Evolutionary conservation across 805 yeast genomes (phyloP).

Genomic region (Kodamaea leandrae): DNA sequence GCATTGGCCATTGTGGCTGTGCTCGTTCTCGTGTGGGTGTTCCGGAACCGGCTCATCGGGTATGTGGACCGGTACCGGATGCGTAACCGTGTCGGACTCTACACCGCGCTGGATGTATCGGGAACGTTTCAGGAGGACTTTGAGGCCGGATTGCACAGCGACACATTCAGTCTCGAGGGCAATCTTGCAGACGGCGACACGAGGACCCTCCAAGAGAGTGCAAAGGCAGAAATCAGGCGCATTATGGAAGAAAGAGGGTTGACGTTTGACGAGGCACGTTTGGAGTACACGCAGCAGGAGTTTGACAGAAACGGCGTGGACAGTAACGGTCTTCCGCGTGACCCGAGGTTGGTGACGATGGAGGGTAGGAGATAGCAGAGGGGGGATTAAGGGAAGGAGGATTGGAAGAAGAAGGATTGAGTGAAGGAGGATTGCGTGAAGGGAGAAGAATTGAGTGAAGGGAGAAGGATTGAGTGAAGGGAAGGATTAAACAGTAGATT

Average conservation of each 20-base stretch:
- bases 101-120: slow-evolving; percentile 24
- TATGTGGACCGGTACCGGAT: slow-evolving; percentile 29
- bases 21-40: slow-evolving; percentile 27
- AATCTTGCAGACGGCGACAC: slow-evolving; percentile 47
- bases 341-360: slow-evolving; percentile 20
- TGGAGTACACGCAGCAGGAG: slow-evolving; percentile 43
- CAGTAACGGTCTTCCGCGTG: slow-evolving; percentile 19
- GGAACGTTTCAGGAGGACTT: slow-evolving; percentile 40
- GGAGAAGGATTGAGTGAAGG: not conserved
- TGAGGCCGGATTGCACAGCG: slow-evolving; percentile 57
- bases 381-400: too few species aligned
- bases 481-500: not conserved
- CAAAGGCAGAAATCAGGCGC: slow-evolving; percentile 49
- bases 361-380: not conserved
- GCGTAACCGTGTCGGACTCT: slow-evolving; percentile 21
- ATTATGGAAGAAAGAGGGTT: slow-evolving; percentile 52
- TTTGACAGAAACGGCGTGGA: slow-evolving; percentile 33
- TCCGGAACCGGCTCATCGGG: slow-evolving; percentile 28
- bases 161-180: slow-evolving; percentile 50
- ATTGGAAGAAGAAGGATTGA: not conserved
- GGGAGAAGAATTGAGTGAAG: not conserved
- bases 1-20: slow-evolving; percentile 15
- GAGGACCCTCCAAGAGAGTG: slow-evolving; percentile 52
- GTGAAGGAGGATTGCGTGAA: not conserved
- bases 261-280: slow-evolving; percentile 69